phyloP scores from a whole-genome alignment of 768 basidiomycete species.

The Boletus huronensis region DNA sequence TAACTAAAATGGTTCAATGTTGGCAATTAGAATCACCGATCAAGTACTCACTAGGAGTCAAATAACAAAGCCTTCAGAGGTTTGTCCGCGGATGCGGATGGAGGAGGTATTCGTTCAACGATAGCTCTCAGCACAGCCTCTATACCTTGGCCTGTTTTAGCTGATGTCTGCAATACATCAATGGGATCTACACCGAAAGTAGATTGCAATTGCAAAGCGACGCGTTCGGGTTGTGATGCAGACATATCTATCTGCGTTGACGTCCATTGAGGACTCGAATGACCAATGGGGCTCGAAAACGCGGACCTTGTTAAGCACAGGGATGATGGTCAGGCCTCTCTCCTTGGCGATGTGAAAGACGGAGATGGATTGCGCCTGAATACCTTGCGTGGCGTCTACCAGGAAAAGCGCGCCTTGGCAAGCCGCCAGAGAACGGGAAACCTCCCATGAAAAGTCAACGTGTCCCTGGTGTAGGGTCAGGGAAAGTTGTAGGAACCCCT shows the following conservation, averaged over 20 bases:
- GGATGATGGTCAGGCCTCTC: slow-evolving; percentile 76
- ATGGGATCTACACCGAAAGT: slow-evolving; percentile 77
- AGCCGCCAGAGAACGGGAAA: slow-evolving; percentile 86
- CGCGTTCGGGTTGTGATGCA: slow-evolving; percentile 77
- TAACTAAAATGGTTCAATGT: slow-evolving; percentile 50
- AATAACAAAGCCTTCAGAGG: slow-evolving; percentile 86
- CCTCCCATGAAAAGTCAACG: slow-evolving; percentile 98
- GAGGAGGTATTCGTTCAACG: slow-evolving; percentile 81
- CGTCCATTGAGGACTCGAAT: background rate
- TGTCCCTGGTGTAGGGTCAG: slow-evolving; percentile 60
- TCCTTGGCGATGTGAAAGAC: slow-evolving; percentile 89
- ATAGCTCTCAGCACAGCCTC: slow-evolving; percentile 75
- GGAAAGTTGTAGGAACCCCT: background rate
- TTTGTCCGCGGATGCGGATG: slow-evolving; percentile 46
- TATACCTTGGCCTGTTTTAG: slow-evolving; percentile 89
- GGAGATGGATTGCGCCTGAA: slow-evolving; percentile 96
- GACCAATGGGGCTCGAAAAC: background rate
- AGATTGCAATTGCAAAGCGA: slow-evolving; percentile 75
- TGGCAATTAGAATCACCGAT: background rate
- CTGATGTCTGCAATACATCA: slow-evolving; percentile 79
- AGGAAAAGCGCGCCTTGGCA: slow-evolving; percentile 86
- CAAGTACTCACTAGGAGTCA: slow-evolving; percentile 73
- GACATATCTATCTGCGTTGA: slow-evolving; percentile 80
- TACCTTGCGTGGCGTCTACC: slow-evolving; percentile 96
- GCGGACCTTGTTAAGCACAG: slow-evolving; percentile 86